Evolutionary conservation across 2,329 filamentous ascomycete species (phyloP).

Genomic region (Aspergillus viridinutans): DNA sequence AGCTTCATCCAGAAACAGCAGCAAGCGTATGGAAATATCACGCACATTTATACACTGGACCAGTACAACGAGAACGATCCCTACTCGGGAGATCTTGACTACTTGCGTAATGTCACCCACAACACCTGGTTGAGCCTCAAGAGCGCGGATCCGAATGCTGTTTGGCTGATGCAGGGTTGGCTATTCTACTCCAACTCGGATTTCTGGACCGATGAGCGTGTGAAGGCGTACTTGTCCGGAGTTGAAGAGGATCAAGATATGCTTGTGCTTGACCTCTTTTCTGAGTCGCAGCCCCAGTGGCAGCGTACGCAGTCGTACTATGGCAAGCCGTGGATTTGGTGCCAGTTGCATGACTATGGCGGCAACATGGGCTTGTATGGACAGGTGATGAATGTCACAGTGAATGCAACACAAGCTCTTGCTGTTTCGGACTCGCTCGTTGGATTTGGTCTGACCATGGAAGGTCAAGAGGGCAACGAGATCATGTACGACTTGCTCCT

Average conservation of each 20-base stretch:
- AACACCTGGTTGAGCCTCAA: conserved; percentile 48
- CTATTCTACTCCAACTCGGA: conserved; percentile 44
- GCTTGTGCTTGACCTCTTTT: conserved; percentile 50
- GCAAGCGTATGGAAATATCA: conserved; percentile 46
- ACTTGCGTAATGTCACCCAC: conserved; percentile 41
- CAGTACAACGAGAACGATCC: conserved; percentile 53
- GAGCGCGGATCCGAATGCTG: conserved; percentile 44
- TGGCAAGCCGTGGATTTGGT: conserved; percentile 54
- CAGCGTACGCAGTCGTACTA: conserved; percentile 48
- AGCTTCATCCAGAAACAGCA: conserved; percentile 47
- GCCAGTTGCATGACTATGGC: conserved; percentile 50
- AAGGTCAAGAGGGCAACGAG: conserved; percentile 52
- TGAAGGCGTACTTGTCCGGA: conserved; percentile 49
- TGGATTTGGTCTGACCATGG: conserved; percentile 48
- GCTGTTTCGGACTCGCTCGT: conserved; percentile 40
- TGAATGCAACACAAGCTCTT: conserved; percentile 45
- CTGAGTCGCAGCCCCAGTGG: conserved; percentile 50
- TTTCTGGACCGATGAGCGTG: conserved; percentile 49
- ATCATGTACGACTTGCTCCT: conserved; percentile 50
- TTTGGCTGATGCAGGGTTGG: conserved; percentile 55
- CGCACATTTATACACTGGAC: conserved; percentile 48
- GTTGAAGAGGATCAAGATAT: conserved; percentile 44
- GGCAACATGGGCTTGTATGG: conserved; percentile 50
- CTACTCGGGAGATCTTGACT: conserved; percentile 42
- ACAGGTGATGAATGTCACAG: conserved; percentile 48